Base-by-base conservation (phyloP, 257 asterid species). In the Ehretia macrophylla region DNA sequence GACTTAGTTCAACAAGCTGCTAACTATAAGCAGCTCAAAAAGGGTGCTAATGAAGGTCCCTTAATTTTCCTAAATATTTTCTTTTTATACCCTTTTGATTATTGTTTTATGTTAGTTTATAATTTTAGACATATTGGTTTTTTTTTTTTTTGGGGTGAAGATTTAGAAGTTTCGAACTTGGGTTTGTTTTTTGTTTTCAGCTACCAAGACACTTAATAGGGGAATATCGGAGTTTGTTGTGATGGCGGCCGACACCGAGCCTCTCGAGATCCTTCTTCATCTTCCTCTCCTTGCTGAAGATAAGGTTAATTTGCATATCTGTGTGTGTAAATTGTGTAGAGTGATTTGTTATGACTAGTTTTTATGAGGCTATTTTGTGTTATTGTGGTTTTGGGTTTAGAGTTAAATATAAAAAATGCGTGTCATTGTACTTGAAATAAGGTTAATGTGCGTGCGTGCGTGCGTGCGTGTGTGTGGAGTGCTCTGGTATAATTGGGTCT, bases 41-140 rank as follows among this genome's bases (percentile, higher is more conserved):
- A 90, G 83, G 96, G 98, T 14, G 98, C 96, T 63, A 90, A 87
- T 79, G 98, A 90, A 85, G 98, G 98, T 90, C 6, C 4, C 10
- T 20, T 4, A 4, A 19, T 1, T 17, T 10, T 14, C 47, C 47
- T 42, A 42, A 42, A 4, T 42, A 11, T 1, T 42, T 27, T 1
- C 35, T 27, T 27, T 27, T 27, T 27, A 27, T 27, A 27, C 35
- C 35, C 35, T 27, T 27, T 27, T 27, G 4, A 27, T 27, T 27
- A 27, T 27, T 27, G 35, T 27, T 27, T 27, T 27, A 27, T 27
- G 4, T 27, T 27, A 27, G 35, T 27, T 27, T 27, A 27, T 27
- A 1, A 1, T 27, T 27, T 27, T 27, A 1, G 4, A 27, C 35
- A 6, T 6, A 27, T 27, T 27, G 35, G 35, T 27, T 27, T 27